A percentile compares a stretch with the other conserved stretches of the same genome.
phyloP scores from a whole-genome alignment of 768 basidiomycete genomes.

The Russula compacta region DNA sequence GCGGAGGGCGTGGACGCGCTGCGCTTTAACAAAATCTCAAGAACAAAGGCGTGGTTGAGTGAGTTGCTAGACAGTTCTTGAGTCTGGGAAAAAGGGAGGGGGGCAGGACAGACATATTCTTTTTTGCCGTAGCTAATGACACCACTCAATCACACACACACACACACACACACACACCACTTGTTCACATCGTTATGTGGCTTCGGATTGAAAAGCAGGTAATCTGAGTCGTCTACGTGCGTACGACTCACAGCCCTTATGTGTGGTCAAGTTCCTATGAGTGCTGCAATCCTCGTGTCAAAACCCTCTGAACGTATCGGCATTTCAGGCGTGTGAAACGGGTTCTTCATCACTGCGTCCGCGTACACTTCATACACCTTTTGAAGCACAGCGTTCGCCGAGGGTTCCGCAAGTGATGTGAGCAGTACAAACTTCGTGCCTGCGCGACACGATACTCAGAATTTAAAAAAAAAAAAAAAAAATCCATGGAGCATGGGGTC shows the following conservation, averaged over 20 bases:
- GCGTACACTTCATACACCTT: conserved; percentile 91
- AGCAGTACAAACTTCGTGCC: conserved; percentile 95
- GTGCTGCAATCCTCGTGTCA: conserved; percentile 55
- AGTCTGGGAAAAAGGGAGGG: background rate
- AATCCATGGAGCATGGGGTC: background rate
- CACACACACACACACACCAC: background rate
- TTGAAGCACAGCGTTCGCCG: conserved; percentile 62
- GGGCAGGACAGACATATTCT: background rate
- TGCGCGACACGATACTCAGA: conserved; percentile 26
- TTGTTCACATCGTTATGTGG: background rate
- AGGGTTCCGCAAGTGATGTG: conserved; percentile 68
- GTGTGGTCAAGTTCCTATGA: conserved; percentile 32
- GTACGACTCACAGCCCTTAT: background rate
- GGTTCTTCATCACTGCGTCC: conserved; percentile 97
- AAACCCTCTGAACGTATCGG: conserved; percentile 90
- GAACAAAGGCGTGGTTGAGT: background rate
- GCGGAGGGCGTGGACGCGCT: conserved; percentile 9
- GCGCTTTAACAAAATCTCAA: conserved; percentile 10
- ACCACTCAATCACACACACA: conserved; percentile 1
- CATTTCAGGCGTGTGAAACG: conserved; percentile 99
- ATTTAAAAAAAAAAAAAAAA: too few species aligned
- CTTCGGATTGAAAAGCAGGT: background rate
- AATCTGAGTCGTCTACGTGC: background rate
- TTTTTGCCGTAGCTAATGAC: background rate
- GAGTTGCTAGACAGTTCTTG: background rate